These are phyloP conservation scores for Dunaliella primolecta DNA, from an alignment of 139 green algal species.

Conservation along the genomic window DNA sequence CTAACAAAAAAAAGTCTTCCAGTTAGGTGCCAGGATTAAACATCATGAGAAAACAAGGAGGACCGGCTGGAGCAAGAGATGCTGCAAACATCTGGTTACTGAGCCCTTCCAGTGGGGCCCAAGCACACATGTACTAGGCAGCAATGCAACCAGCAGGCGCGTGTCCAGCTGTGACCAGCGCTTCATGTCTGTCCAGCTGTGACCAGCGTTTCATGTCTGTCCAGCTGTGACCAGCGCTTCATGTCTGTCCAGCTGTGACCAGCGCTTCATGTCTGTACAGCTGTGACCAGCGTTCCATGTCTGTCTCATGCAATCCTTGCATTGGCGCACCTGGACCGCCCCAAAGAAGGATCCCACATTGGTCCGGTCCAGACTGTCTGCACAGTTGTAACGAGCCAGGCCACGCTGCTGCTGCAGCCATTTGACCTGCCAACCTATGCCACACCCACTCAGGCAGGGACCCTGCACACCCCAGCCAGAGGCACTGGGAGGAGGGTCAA, in stretches of 20 bases:
- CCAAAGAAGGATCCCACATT: slow-evolving; percentile 95
- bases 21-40: too few relatives aligned
- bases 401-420: slow-evolving; percentile 57
- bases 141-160: too few relatives aligned
- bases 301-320: not conserved
- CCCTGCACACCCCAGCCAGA: slow-evolving; percentile 9
- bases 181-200: too few relatives aligned
- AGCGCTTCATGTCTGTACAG: not conserved
- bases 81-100: too few relatives aligned
- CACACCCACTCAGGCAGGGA: slow-evolving; percentile 15
- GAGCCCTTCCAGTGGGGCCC: too few relatives aligned
- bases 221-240: too few relatives aligned
- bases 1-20: too few relatives aligned
- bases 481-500: not conserved
- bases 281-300: not conserved
- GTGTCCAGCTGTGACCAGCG: too few relatives aligned
- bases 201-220: too few relatives aligned
- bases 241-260: not conserved
- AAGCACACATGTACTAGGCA: too few relatives aligned
- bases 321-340: slow-evolving; percentile 65
- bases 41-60: too few relatives aligned
- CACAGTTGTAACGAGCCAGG: slow-evolving; percentile 90
- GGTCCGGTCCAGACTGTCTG: slow-evolving; percentile 95
- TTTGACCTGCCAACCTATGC: slow-evolving; percentile 44
- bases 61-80: too few relatives aligned